Evolutionary conservation across 1,284 basidiomycete genomes (phyloP).

Genomic region (Ceratobasidium sp.): DNA sequence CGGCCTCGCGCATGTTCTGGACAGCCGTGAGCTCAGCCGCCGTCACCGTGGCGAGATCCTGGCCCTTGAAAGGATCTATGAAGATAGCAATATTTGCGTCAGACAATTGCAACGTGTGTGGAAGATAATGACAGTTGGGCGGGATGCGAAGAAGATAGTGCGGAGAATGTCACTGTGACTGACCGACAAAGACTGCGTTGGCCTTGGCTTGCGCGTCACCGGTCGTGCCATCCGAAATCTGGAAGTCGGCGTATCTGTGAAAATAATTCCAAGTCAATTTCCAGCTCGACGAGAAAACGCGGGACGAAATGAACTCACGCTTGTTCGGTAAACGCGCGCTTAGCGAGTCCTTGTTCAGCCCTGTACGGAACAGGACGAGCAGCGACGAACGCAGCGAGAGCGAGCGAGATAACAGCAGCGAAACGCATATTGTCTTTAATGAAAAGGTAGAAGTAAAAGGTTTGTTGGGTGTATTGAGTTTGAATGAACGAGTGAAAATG

Average conservation of each 20-base stretch:
- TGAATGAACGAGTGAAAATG: conserved; percentile 11
- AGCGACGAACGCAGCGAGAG: conserved; percentile 12
- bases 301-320: not conserved
- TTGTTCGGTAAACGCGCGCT: conserved; percentile 6
- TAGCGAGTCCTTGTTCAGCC: not conserved
- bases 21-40: conserved; percentile 52
- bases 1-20: conserved; percentile 59
- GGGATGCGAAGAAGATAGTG: no score
- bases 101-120: not conserved
- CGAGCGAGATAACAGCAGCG: conserved; percentile 11
- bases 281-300: not conserved
- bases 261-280: not conserved
- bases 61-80: conserved; percentile 55
- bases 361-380: conserved; percentile 20
- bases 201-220: conserved; percentile 59
- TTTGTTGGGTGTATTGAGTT: not conserved
- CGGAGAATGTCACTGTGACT: no score
- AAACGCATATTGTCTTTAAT: conserved; percentile 8
- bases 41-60: conserved; percentile 55
- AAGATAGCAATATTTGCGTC: not conserved
- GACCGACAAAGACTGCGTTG: conserved; percentile 57
- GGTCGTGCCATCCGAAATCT: conserved; percentile 60
- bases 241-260: conserved; percentile 58
- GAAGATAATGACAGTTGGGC: no score
- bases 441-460: not conserved